These are phyloP conservation scores for Cyanodermella asteris DNA, from an alignment of 2,329 filamentous ascomycete genomes.

Conservation along the genomic window DNA sequence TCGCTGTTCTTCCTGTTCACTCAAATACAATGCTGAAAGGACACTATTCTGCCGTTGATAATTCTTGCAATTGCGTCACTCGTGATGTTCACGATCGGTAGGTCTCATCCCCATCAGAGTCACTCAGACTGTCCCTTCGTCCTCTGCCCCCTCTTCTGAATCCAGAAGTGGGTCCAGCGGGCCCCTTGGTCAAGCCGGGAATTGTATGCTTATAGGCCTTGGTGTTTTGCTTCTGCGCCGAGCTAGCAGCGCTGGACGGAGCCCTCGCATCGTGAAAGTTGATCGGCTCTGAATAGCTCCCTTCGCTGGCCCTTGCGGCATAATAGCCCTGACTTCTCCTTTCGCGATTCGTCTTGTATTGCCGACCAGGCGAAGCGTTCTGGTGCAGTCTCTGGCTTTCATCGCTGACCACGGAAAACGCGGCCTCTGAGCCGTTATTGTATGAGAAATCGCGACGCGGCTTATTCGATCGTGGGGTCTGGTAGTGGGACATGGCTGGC, in stretches of 20 bases:
- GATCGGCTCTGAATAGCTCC: slow-evolving; percentile 21
- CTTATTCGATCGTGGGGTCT: neutral
- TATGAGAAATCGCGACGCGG: neutral
- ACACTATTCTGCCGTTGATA: too few relatives aligned
- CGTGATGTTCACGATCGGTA: too few relatives aligned
- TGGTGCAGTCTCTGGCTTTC: slow-evolving; percentile 11
- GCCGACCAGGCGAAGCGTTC: slow-evolving; percentile 10
- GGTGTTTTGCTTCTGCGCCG: slow-evolving; percentile 24
- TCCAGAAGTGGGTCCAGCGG: slow-evolving; percentile 14
- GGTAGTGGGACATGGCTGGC: neutral
- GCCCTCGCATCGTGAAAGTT: slow-evolving; percentile 14
- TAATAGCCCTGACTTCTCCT: slow-evolving; percentile 1
- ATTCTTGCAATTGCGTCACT: too few relatives aligned
- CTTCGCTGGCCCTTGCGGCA: slow-evolving; percentile 11
- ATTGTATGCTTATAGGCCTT: slow-evolving; percentile 36
- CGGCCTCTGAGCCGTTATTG: neutral
- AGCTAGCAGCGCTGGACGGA: slow-evolving; percentile 13
- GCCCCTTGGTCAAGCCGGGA: slow-evolving; percentile 27
- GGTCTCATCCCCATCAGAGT: slow-evolving; percentile 25
- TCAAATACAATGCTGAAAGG: too few relatives aligned
- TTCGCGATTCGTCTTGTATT: slow-evolving; percentile 1
- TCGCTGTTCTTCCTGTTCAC: too few relatives aligned
- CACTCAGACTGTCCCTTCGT: slow-evolving; percentile 30
- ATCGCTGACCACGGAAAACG: neutral
- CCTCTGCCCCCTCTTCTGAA: slow-evolving; percentile 20